Evolutionary conservation across 2,329 filamentous ascomycete genomes (phyloP).

Genomic region (Colletotrichum lentis): DNA sequence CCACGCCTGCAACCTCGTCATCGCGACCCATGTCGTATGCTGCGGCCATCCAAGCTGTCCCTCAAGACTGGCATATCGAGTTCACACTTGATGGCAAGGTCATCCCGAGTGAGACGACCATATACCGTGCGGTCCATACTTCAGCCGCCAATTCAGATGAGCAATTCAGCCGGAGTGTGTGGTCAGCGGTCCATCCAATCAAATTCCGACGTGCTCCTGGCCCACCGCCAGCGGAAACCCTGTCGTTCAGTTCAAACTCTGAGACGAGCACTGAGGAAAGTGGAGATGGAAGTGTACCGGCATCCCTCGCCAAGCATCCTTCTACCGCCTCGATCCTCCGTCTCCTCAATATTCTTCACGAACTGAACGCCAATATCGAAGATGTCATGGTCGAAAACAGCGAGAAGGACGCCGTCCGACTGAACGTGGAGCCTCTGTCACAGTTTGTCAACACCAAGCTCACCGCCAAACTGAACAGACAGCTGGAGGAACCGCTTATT

Average conservation of each 20-base stretch:
- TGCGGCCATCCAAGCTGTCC: slow-evolving; percentile 78
- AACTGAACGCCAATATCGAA: slow-evolving; percentile 91
- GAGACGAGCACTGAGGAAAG: slow-evolving; percentile 62
- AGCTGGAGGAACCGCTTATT: slow-evolving; percentile 94
- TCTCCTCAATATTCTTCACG: slow-evolving; percentile 87
- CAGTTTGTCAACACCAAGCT: slow-evolving; percentile 99
- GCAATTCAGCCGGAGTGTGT: slow-evolving; percentile 77
- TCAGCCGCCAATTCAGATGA: slow-evolving; percentile 64
- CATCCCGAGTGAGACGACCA: slow-evolving; percentile 90
- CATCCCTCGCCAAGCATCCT: slow-evolving; percentile 82
- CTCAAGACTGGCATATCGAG: slow-evolving; percentile 97
- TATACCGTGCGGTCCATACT: slow-evolving; percentile 91
- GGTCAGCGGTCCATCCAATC: slow-evolving; percentile 89
- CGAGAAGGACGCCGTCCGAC: slow-evolving; percentile 68
- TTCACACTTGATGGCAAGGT: slow-evolving; percentile 87
- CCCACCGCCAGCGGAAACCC: slow-evolving; percentile 77
- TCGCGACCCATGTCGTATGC: slow-evolving; percentile 79
- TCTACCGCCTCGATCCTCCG: slow-evolving; percentile 87
- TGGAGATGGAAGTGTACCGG: slow-evolving; percentile 68
- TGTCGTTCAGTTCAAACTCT: slow-evolving; percentile 62
- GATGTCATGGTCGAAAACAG: slow-evolving; percentile 81
- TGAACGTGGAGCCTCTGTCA: slow-evolving; percentile 83
- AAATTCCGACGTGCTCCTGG: slow-evolving; percentile 89
- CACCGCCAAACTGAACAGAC: slow-evolving; percentile 95
- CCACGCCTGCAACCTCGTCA: slow-evolving; percentile 63